phyloP scores from a whole-genome alignment of 352 stramenopile genomes.

The Phytophthora melonis region DNA sequence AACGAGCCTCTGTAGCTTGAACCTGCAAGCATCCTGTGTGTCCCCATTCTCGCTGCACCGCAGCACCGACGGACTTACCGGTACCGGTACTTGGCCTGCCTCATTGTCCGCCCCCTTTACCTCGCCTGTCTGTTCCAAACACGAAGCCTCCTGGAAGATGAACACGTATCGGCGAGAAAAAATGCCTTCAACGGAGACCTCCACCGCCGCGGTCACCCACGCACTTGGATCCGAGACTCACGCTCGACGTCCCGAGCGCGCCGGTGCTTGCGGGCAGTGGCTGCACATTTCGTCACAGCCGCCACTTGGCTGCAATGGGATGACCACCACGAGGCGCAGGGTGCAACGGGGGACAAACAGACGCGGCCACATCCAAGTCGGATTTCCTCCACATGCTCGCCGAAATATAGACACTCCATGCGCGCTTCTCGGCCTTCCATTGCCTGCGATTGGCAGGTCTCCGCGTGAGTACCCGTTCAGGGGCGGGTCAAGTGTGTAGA shows the following conservation, averaged over 20 bases:
- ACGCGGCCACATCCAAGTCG: conserved; percentile 12
- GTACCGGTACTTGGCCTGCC: background rate
- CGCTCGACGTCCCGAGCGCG: background rate
- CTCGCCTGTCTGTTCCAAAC: conserved; percentile 13
- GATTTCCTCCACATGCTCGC: conserved; percentile 27
- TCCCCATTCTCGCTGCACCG: too few relatives aligned
- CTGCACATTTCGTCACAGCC: conserved; percentile 8
- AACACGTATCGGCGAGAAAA: too few relatives aligned
- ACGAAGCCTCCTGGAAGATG: background rate
- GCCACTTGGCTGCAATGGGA: conserved; percentile 24
- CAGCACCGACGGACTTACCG: background rate
- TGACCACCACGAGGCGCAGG: conserved; percentile 5
- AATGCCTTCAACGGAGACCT: too few relatives aligned
- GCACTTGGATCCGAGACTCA: conserved; percentile 18
- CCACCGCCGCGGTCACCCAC: background rate
- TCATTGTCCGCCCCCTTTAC: conserved; percentile 14
- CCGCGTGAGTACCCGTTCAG: conserved; percentile 13
- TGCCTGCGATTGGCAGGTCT: background rate
- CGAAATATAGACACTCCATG: conserved; percentile 24
- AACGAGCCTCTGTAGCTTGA: conserved; percentile 9
- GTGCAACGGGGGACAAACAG: conserved; percentile 19
- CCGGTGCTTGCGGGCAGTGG: conserved; percentile 7
- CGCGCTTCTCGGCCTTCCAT: background rate
- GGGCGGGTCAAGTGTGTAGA: conserved; percentile 13
- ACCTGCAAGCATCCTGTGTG: background rate